These are phyloP conservation scores for Pochonia chlamydosporia DNA, from an alignment of 2,329 filamentous ascomycete species.

Conservation along the genomic window DNA sequence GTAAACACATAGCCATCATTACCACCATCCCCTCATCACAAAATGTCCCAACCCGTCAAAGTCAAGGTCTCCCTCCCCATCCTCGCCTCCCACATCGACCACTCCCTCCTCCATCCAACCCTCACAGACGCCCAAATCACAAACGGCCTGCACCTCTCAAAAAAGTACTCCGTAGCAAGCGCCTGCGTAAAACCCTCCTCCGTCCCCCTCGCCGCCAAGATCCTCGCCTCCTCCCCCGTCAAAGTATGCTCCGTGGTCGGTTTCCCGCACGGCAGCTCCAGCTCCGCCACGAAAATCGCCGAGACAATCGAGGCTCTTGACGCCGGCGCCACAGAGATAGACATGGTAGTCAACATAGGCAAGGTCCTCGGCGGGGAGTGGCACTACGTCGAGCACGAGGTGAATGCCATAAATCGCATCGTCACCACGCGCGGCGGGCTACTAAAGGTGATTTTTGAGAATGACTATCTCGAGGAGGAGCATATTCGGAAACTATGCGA, in stretches of 20 bases:
- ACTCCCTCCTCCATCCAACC: conserved; percentile 56
- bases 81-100: conserved; percentile 52
- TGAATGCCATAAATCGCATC: conserved; percentile 41
- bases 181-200: conserved; percentile 55
- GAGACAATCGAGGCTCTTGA: conserved; percentile 43
- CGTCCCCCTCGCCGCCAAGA: conserved; percentile 40
- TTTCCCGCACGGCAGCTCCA: conserved; percentile 55
- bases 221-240: conserved; percentile 43
- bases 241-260: conserved; percentile 52
- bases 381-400: conserved; percentile 49
- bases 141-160: conserved; percentile 41
- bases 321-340: conserved; percentile 48
- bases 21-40: no score
- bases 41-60: background rate
- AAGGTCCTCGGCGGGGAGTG: conserved; percentile 52
- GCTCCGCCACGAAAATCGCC: conserved; percentile 44
- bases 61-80: conserved; percentile 33
- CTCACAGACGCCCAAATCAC: conserved; percentile 51
- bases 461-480: conserved; percentile 45
- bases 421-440: conserved; percentile 35
- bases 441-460: conserved; percentile 59
- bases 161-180: conserved; percentile 43
- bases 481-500: conserved; percentile 47
- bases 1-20: conserved; percentile 3
- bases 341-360: conserved; percentile 57